phyloP scores from a whole-genome alignment of 2,329 filamentous ascomycete genomes.

The Hypoxylon sp. region DNA sequence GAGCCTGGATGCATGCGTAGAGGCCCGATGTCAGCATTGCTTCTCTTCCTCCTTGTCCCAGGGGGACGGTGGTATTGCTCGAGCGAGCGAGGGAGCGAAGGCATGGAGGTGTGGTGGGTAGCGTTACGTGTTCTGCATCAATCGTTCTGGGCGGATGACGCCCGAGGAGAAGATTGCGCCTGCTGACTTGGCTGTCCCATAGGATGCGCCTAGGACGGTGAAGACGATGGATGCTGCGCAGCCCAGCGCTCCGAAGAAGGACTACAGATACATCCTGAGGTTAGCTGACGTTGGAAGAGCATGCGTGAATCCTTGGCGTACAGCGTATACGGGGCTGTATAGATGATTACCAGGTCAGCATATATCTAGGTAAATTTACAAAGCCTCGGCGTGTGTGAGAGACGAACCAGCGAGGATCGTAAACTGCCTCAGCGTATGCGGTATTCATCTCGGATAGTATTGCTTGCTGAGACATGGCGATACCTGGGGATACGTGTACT shows the following conservation, averaged over 20 bases:
- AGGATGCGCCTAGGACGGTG: slow-evolving; percentile 94
- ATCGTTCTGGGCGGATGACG: slow-evolving; percentile 61
- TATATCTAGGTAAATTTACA: neutral
- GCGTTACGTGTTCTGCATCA: slow-evolving; percentile 60
- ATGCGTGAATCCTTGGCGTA: slow-evolving; percentile 49
- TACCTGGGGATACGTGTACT: neutral
- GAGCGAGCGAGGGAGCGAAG: neutral
- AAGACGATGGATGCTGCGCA: slow-evolving; percentile 92
- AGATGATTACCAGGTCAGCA: slow-evolving; percentile 22
- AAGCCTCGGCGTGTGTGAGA: neutral
- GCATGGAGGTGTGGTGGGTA: neutral
- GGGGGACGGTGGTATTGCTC: neutral
- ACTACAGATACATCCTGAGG: slow-evolving; percentile 51
- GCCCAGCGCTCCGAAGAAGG: slow-evolving; percentile 88
- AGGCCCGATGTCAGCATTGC: slow-evolving; percentile 23
- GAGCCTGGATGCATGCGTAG: slow-evolving; percentile 45
- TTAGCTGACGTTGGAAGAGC: slow-evolving; percentile 17
- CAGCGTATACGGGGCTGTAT: slow-evolving; percentile 62
- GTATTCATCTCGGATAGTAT: slow-evolving; percentile 32
- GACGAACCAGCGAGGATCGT: slow-evolving; percentile 41
- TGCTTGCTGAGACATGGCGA: slow-evolving; percentile 32
- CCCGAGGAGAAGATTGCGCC: slow-evolving; percentile 62
- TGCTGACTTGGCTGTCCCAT: slow-evolving; percentile 96
- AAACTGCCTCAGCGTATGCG: slow-evolving; percentile 21
- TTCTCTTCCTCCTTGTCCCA: slow-evolving; percentile 1